These are phyloP conservation scores for Gynandropsis gynandra DNA, from an alignment of 345 rosid species.

Conservation along the genomic window DNA sequence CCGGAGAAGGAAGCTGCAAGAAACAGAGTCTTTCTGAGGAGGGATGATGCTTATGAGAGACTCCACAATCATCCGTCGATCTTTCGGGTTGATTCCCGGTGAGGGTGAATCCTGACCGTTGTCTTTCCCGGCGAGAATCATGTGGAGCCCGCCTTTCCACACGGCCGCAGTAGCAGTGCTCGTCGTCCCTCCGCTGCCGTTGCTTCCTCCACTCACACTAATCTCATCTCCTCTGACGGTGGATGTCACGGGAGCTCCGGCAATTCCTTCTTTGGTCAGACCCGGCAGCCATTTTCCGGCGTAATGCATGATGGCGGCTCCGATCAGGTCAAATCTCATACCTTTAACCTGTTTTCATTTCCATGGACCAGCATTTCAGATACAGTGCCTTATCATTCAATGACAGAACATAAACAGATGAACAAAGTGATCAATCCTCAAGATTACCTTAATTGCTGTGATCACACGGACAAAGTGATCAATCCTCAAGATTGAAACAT, in stretches of 20 bases:
- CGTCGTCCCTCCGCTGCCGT: conserved; percentile 29
- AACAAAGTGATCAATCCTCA: conserved; percentile 92
- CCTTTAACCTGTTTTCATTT: conserved; percentile 49
- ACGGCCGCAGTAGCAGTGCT: conserved; percentile 33
- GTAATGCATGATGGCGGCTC: conserved; percentile 81
- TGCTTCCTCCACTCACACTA: conserved; percentile 48
- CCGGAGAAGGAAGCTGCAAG: conserved; percentile 85
- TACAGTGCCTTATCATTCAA: too few species aligned
- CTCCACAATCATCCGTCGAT: conserved; percentile 81
- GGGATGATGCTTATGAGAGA: conserved; percentile 88
- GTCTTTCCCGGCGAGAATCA: conserved; percentile 56
- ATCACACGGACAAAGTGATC: conserved; percentile 91
- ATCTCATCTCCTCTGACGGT: conserved; percentile 43
- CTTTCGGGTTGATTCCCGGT: conserved; percentile 45
- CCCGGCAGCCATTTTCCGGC: conserved; percentile 86
- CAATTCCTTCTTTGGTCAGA: conserved; percentile 49
- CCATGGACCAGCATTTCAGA: not conserved
- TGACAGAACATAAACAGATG: too few species aligned
- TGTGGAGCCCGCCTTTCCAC: conserved; percentile 93
- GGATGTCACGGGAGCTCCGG: conserved; percentile 22
- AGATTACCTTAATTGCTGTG: conserved; percentile 83
- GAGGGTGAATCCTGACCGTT: conserved; percentile 34
- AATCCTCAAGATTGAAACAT: conserved; percentile 82
- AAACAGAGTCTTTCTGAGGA: conserved; percentile 75
- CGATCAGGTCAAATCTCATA: conserved; percentile 83